Base-by-base conservation (phyloP, 2,329 filamentous ascomycete genomes). In the Hymenoscyphus fructigenus region DNA sequence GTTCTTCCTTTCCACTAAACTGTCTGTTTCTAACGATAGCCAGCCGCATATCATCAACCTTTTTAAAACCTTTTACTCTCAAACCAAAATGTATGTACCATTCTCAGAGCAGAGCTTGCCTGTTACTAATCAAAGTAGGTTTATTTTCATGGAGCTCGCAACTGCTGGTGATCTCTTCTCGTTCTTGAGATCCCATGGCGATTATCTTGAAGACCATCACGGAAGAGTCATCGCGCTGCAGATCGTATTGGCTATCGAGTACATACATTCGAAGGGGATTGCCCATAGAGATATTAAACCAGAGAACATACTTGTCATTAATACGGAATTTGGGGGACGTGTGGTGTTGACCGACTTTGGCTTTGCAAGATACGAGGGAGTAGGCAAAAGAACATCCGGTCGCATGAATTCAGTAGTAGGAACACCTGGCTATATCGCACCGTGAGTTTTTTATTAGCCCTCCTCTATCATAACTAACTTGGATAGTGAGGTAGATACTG, bases 71-170 rank as follows among this genome's bases (percentile, higher is more conserved):
- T 83, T 84, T 59, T 76, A 76, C 53, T 85, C 83, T 4, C 73
- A 75, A 3, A 76, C 82, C 63, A 81, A 77, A 17, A 70, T 86
- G 79, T 86, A 70, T 66, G 80, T 71, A 44, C 36, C 23, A 10
- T 34, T 10, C 69, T 20, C n/a, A 50, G 44, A 23, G n/a, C 44
- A 5, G 5, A n/a, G n/a, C 12, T 23, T 9, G 44, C 20, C 2
- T 26, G 7, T 23, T 50, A 23, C n/a, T 50, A 4, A 28, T 28
- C 34, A 9, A 12, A 20, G 26, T 41, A 85, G 83, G 38, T 86
- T 84, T 65, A 81, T 83, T 0, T 86, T 88, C 65, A 84, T 81
- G 1, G 84, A 87, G 60, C 77, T 88, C 41, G 85, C 85, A 78
- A 81, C 4, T 81, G 85, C 68, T 47, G 75, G 75, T 47, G 75